Conservation (phyloP, 2,329 filamentous ascomycete genomes). For the Colletotrichum truncatum region DNA sequence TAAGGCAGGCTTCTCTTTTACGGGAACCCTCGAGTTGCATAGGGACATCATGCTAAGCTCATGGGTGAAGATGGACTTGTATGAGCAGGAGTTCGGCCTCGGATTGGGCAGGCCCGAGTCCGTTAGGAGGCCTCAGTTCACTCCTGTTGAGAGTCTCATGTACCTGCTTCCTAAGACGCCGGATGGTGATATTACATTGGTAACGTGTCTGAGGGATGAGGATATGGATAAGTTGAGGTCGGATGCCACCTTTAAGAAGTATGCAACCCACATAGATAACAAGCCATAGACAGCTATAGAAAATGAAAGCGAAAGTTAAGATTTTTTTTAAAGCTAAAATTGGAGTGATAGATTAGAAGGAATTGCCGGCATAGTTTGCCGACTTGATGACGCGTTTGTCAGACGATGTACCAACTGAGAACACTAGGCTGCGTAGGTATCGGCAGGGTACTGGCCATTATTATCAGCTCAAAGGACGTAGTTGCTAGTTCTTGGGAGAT, state of each 20-base stretch:
- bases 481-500: too few species aligned
- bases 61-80: conserved; percentile 58
- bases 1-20: conserved; percentile 44
- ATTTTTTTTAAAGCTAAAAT: too few species aligned
- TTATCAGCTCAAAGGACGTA: too few species aligned
- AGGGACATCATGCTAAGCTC: conserved; percentile 62
- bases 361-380: too few species aligned
- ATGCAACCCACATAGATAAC: conserved; percentile 46
- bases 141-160: conserved; percentile 53
- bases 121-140: conserved; percentile 58
- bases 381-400: too few species aligned
- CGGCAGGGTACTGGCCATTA: too few species aligned
- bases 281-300: too few species aligned
- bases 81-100: conserved; percentile 56
- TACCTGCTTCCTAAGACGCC: conserved; percentile 57
- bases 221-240: conserved; percentile 54
- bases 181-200: conserved; percentile 54
- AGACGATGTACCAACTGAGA: too few species aligned
- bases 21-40: conserved; percentile 44
- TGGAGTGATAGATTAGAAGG: too few species aligned
- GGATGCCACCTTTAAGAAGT: conserved; percentile 52
- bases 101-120: conserved; percentile 55
- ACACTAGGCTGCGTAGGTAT: too few species aligned
- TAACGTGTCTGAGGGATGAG: conserved; percentile 54
- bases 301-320: too few species aligned